Conservation (phyloP, 169 alveolate species). For the Eimeria brunetti region DNA sequence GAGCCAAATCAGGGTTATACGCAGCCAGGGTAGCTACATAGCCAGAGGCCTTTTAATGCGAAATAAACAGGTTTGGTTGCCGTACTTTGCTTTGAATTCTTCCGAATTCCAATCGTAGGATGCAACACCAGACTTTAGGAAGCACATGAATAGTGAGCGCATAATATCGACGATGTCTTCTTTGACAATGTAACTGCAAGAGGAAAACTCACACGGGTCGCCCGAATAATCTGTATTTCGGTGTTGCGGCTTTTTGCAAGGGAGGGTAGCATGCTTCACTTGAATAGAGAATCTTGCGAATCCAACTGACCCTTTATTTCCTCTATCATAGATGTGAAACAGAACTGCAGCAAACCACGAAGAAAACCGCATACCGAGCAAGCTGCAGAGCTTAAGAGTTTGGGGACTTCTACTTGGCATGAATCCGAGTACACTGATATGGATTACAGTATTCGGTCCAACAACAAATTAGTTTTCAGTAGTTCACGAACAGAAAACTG, state of each 20-base stretch:
- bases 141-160: slow-evolving; percentile 77
- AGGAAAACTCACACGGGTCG: not conserved
- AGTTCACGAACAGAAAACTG: not conserved
- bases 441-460: not conserved
- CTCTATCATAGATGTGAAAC: slow-evolving; percentile 80
- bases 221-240: not conserved
- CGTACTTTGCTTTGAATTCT: slow-evolving; percentile 76
- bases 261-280: not conserved
- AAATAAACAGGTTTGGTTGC: no score
- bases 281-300: not conserved
- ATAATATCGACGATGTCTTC: slow-evolving; percentile 75
- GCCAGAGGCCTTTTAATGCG: not conserved
- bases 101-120: slow-evolving; percentile 77
- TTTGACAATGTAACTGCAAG: slow-evolving; percentile 73
- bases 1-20: not conserved
- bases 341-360: slow-evolving; percentile 70
- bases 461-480: not conserved
- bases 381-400: not conserved
- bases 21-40: not conserved
- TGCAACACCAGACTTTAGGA: slow-evolving; percentile 77
- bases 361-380: not conserved
- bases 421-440: not conserved
- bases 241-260: not conserved
- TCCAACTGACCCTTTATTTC: slow-evolving; percentile 78
- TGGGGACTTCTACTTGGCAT: not conserved